Base-by-base conservation (phyloP, 768 basidiomycete genomes). In the Amanita molliuscula region DNA sequence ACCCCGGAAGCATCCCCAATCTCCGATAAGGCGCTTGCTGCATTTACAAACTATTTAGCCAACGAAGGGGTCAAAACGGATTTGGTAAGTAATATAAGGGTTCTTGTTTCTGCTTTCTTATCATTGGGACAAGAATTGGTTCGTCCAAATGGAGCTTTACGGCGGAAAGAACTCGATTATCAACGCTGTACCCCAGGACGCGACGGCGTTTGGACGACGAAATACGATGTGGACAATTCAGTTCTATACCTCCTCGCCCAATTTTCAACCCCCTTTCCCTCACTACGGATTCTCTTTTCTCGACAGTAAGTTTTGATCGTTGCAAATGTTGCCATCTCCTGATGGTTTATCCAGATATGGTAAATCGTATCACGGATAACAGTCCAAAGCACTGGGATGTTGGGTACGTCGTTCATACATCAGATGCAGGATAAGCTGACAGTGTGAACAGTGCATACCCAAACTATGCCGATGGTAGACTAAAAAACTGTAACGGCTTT, bases 181-280 rank as follows among this genome's bases (percentile, higher is more conserved):
- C 50, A 71, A 71, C 51, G 48, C 62, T 4, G 63, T 73, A 5
- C 53, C 64, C 3, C 28, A 56, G 0, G 55, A 62, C 25, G 66
- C 56, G 1, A 70, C 72, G 1, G 66, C 73, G 3, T 76, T 72
- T 55, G 64, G 59, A 3, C 65, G 66, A 43, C 61, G 74, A 4
- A 58, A 58, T 50, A 63, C 69, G 11, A 57, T 70, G 38, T 70
- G 73, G 55, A 67, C 64, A 1, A 67, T 73, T 40, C 74, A 76
- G 54, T 66, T 74, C 56, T 74, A 76, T 50, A 70, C 71, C 0
- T 72, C 70, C 1, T 68, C 69, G 1, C 47, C 53, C 0, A 65
- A 62, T 37, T 61, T 59, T 36, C 48, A 56, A 1, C 68, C 71
- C 1, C 70, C 69, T 0, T 74, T 63, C 52, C 74, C 75, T 4